Base-by-base conservation (phyloP, 805 yeast genomes). In the Torulaspora microellipsoides region DNA sequence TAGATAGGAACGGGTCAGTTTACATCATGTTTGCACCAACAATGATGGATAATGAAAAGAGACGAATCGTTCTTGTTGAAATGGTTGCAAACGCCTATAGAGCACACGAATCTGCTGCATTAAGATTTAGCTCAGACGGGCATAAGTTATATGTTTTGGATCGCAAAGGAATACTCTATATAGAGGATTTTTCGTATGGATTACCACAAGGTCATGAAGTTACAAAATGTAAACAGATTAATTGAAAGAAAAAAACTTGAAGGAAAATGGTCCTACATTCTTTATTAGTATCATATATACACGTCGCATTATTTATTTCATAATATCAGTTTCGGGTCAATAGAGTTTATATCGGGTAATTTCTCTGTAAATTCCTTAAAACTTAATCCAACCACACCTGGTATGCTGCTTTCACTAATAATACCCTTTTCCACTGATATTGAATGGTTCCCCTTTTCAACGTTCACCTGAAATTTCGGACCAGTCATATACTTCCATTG, bases 101-200 rank as follows among this genome's bases (percentile, higher is more conserved):
- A 38, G 76, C 73, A 31, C 70, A 78, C 29, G 93, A 85, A 60
- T 76, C 90, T n/a, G 96, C 97, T 0, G 72, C 89, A 1, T 61
- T 90, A 48, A 66, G 74, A 40, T 90, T 87, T 58, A 83, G 90
- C 29, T 73, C 78, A 8, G 87, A 85, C 58, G 97, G 98, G 0
- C 89, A 89, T 37, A 80, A 80, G 48, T 68, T 90, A 14, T 82
- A 78, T 53, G 74, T 80, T 3, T 73, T 88, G 12, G 98, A 90
- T 62, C 69, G 96, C 32, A 86, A 85, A 55, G 97, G 97, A 0
- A 64, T 78, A 0, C 66, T 89, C 36, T 81, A 81, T 49, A 77
- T 89, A 27, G 86, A 85, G 53, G 97, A 90, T 65, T 90, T 89
- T 66, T 85, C 93, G 11, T 90, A 88, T 41, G 96, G 95, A 2